Percentiles rank a stretch among this genome's conserved stretches.
Conservation (phyloP, 75 land plant genomes). For the Selaginella tamariscina region DNA sequence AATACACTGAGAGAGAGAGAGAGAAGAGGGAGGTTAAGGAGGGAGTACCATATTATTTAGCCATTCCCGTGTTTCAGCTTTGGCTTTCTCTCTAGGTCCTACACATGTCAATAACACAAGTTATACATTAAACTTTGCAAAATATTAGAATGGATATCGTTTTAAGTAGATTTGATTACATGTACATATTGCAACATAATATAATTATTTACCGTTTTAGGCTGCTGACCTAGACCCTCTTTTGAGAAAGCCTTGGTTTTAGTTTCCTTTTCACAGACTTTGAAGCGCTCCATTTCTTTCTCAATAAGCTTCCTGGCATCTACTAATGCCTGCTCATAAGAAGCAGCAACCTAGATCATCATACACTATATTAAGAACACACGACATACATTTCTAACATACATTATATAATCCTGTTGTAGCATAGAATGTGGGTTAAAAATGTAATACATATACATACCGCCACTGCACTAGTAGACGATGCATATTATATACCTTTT, state of each 20-base stretch:
- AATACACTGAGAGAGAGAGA: too few species aligned
- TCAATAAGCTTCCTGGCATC: slow-evolving; percentile 94
- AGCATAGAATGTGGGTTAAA: too few species aligned
- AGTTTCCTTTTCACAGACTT: slow-evolving; percentile 94
- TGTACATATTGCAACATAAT: too few species aligned
- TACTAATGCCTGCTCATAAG: slow-evolving; percentile 91
- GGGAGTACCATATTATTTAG: slow-evolving; percentile 94
- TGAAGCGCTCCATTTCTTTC: slow-evolving; percentile 93
- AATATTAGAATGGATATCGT: too few species aligned
- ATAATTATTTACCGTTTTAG: slow-evolving; percentile 64
- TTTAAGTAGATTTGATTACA: not conserved
- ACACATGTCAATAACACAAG: slow-evolving; percentile 15
- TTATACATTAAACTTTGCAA: too few species aligned
- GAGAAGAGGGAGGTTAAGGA: too few species aligned
- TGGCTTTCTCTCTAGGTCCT: slow-evolving; percentile 99
- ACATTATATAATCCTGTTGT: too few species aligned
- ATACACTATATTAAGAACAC: slow-evolving; percentile 40
- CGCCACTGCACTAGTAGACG: too few species aligned
- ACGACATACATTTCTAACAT: too few species aligned
- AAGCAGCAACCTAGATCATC: slow-evolving; percentile 75
- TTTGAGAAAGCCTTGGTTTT: slow-evolving; percentile 97
- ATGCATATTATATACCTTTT: too few species aligned
- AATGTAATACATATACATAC: too few species aligned
- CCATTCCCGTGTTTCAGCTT: slow-evolving; percentile 96
- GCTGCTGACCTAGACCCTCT: slow-evolving; percentile 91